Evolutionary conservation across 2,329 filamentous ascomycete species (phyloP).

Genomic region (Fusarium xylarioides): DNA sequence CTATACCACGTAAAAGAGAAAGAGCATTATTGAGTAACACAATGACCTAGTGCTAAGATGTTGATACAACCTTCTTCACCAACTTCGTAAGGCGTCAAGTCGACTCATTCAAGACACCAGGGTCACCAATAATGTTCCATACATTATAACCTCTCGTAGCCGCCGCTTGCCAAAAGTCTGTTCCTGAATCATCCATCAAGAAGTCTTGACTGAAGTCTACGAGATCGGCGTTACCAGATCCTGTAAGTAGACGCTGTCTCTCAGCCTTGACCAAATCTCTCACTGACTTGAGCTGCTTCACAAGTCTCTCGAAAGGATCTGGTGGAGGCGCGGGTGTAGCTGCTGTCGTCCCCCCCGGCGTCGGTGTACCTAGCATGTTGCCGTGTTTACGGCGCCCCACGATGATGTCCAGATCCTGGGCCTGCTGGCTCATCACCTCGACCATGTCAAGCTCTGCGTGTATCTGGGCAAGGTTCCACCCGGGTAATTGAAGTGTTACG

Average conservation of each 20-base stretch:
- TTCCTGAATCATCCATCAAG: conserved; percentile 36
- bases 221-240: conserved; percentile 29
- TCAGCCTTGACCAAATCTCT: conserved; percentile 46
- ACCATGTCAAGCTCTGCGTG: conserved; percentile 48
- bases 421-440: conserved; percentile 42
- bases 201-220: conserved; percentile 36
- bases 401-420: conserved; percentile 44
- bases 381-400: conserved; percentile 44
- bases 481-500: conserved; percentile 55
- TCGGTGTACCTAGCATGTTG: conserved; percentile 24
- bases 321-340: conserved; percentile 26
- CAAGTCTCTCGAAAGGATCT: conserved; percentile 47
- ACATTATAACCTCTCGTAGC: conserved; percentile 36
- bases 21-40: not conserved
- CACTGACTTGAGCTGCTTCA: conserved; percentile 45
- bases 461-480: conserved; percentile 55
- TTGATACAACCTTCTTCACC: not conserved
- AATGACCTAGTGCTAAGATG: not conserved
- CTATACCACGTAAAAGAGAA: not conserved
- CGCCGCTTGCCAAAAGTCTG: conserved; percentile 41
- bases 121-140: conserved; percentile 44
- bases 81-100: not conserved
- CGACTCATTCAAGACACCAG: conserved; percentile 33
- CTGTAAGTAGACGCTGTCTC: conserved; percentile 39
- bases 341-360: conserved; percentile 8